Conservation (phyloP, 2,329 filamentous ascomycete species). For the Bipolaris bicolor region DNA sequence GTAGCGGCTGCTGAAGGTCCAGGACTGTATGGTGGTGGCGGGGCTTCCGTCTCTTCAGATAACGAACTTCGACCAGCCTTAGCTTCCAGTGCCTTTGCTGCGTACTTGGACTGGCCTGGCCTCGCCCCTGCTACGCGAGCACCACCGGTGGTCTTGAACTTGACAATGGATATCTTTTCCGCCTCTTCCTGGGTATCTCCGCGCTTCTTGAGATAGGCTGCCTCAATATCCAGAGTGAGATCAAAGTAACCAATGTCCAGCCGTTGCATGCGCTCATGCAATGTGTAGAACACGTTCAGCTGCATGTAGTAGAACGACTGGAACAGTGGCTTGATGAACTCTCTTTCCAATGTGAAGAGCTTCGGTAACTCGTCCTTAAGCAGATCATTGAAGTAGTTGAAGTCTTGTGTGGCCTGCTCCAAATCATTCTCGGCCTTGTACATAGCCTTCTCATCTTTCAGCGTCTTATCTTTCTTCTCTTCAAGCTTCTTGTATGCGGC, state of each 20-base stretch:
- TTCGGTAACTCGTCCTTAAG: constrained; percentile 95
- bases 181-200: constrained; percentile 83
- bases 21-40: constrained; percentile 51
- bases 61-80: constrained; percentile 41
- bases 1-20: constrained; percentile 29
- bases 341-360: constrained; percentile 84
- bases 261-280: constrained; percentile 97
- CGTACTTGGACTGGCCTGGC: constrained; percentile 47
- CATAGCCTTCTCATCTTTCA: constrained; percentile 96
- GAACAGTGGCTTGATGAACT: constrained; percentile 97
- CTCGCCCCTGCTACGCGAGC: constrained; percentile 42
- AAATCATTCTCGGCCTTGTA: constrained; percentile 95
- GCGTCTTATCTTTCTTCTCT: constrained; percentile 94
- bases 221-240: constrained; percentile 86
- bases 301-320: constrained; percentile 99
- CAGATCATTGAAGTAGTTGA: constrained; percentile 96
- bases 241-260: constrained; percentile 99
- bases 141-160: constrained; percentile 87
- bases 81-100: constrained; percentile 47
- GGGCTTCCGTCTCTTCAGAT: constrained; percentile 43
- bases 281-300: constrained; percentile 97
- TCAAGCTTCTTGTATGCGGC: constrained; percentile 88
- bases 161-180: constrained; percentile 84
- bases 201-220: constrained; percentile 86
- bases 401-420: constrained; percentile 91